A percentile compares a stretch with the other conserved stretches of the same genome.
phyloP scores from a whole-genome alignment of 345 rosid genomes.

The Turritis glabra region DNA sequence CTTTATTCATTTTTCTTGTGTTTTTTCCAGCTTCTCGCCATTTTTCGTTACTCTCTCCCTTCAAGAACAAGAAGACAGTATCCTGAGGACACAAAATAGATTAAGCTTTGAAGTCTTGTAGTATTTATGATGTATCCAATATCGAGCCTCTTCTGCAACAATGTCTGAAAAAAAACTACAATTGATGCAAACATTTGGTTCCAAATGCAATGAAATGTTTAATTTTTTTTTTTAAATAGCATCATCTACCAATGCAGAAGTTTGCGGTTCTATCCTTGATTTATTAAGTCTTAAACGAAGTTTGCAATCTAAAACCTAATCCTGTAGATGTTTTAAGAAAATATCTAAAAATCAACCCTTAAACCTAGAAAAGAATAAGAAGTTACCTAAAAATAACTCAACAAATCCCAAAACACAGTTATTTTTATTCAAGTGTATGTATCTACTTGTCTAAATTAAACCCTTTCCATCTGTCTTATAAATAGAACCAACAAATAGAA shows the following conservation, averaged over 20 bases:
- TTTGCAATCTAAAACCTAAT: too few relatives aligned
- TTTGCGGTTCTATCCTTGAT: not conserved
- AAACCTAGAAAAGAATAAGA: not conserved
- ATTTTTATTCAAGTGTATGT: not conserved
- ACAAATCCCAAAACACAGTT: not conserved
- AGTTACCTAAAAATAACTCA: not conserved
- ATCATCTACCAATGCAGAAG: not conserved
- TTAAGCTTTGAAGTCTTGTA: conserved; percentile 24
- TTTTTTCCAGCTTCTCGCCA: conserved; percentile 68
- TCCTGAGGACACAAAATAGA: conserved; percentile 24
- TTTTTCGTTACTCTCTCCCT: conserved; percentile 75
- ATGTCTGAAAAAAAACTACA: not conserved
- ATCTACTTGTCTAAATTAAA: conserved; percentile 31
- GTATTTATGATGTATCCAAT: conserved; percentile 5
- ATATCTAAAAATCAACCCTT: not conserved
- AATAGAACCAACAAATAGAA: conserved; percentile 10
- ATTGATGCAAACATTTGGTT: conserved; percentile 26
- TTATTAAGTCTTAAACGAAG: too few relatives aligned
- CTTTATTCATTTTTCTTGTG: conserved; percentile 3
- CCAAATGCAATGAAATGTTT: conserved; percentile 18
- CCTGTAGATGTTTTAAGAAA: too few relatives aligned
- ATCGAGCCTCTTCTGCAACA: conserved; percentile 1
- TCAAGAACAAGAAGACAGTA: conserved; percentile 63
- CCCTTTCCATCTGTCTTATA: conserved; percentile 11
- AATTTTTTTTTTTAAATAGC: too few relatives aligned